Conservation (phyloP, 2,329 filamentous ascomycete genomes). For the Colletotrichum kahawae region DNA sequence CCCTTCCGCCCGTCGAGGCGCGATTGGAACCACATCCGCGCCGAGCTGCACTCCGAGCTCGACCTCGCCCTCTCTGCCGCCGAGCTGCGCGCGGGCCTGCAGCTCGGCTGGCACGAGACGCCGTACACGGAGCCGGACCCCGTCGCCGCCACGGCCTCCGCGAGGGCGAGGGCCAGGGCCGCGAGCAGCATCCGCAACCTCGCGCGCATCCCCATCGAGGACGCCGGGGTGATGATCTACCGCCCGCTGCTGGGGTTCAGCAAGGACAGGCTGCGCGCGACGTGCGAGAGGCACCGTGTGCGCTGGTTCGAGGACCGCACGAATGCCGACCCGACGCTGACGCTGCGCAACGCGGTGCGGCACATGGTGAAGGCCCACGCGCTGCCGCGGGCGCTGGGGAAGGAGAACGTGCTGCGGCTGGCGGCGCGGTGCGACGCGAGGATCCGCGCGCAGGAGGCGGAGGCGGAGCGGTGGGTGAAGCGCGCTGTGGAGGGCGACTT, state of each 20-base stretch:
- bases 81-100: slow-evolving; percentile 7
- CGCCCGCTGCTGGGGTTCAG: slow-evolving; percentile 73
- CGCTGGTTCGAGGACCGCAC: slow-evolving; percentile 86
- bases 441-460: slow-evolving; percentile 48
- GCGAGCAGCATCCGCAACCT: slow-evolving; percentile 5
- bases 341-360: slow-evolving; percentile 81
- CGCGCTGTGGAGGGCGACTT: slow-evolving; percentile 52
- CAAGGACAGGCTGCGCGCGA: slow-evolving; percentile 76
- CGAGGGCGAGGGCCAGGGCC: slow-evolving; percentile 4
- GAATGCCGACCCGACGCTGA: slow-evolving; percentile 79
- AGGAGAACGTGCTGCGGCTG: slow-evolving; percentile 66
- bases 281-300: slow-evolving; percentile 71
- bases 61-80: slow-evolving; percentile 32
- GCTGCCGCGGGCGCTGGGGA: slow-evolving; percentile 74
- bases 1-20: slow-evolving; percentile 36
- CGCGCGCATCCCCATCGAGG: slow-evolving; percentile 52
- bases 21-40: slow-evolving; percentile 25
- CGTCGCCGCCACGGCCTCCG: slow-evolving; percentile 23
- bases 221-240: slow-evolving; percentile 69
- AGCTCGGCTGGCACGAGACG: slow-evolving; percentile 18
- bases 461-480: slow-evolving; percentile 60
- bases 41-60: slow-evolving; percentile 23
- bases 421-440: slow-evolving; percentile 55
- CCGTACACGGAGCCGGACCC: slow-evolving; percentile 26
- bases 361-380: slow-evolving; percentile 61